Conservation (phyloP, 208 protist species). For the Spongospora subterranea region DNA sequence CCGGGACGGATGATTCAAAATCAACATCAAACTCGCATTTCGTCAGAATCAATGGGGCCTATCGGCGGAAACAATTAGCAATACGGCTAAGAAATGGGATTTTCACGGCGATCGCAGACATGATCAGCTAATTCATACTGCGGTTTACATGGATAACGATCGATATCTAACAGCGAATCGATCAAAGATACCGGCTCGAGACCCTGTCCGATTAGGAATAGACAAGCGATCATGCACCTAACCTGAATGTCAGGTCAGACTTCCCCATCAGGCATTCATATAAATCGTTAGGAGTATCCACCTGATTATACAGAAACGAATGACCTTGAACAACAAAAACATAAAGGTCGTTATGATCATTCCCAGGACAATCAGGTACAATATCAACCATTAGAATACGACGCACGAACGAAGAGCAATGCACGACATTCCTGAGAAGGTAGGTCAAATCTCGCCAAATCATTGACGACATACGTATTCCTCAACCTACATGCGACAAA, state of each 20-base stretch:
- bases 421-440: neutral
- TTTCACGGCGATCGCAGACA: no score
- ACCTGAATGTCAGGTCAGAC: conserved; percentile 2
- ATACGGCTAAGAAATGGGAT: neutral
- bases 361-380: no score
- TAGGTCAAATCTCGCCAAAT: neutral
- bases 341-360: conserved; percentile 2
- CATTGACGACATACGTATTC: neutral
- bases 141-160: conserved; percentile 47
- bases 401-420: neutral
- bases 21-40: conserved; percentile 1
- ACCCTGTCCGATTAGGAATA: conserved; percentile 57
- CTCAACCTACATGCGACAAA: conserved; percentile 5
- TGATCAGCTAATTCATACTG: conserved; percentile 59
- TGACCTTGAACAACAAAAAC: neutral
- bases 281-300: neutral
- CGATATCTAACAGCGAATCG: conserved; percentile 31
- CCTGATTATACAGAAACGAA: conserved; percentile 41
- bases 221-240: conserved; percentile 55
- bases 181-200: conserved; percentile 52
- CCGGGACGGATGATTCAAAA: neutral
- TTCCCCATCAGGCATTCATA: neutral
- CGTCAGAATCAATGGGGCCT: conserved; percentile 10
- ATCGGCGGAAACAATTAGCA: neutral
- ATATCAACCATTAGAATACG: neutral